Conservation (phyloP, 352 stramenopile species). For the Globisporangium sylvaticum region DNA sequence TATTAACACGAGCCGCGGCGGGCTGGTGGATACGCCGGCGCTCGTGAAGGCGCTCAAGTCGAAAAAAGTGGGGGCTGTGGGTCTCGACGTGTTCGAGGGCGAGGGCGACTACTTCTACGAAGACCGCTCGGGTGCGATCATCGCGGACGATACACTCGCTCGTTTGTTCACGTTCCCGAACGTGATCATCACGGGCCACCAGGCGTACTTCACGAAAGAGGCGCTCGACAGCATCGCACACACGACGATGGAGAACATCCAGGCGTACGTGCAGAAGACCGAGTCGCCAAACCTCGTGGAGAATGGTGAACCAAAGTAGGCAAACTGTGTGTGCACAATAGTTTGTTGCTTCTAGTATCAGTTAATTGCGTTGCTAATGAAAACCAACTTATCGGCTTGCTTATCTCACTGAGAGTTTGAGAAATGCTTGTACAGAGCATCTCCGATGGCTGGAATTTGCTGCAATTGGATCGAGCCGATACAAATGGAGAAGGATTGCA, state of each 20-base stretch:
- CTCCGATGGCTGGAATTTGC: slow-evolving; percentile 19
- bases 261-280: slow-evolving; percentile 31
- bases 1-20: slow-evolving; percentile 90
- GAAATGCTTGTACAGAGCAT: slow-evolving; percentile 20
- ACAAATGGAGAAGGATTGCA: slow-evolving; percentile 32
- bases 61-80: slow-evolving; percentile 69
- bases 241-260: slow-evolving; percentile 74
- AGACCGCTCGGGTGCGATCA: slow-evolving; percentile 61
- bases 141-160: slow-evolving; percentile 64
- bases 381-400: not conserved
- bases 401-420: not conserved
- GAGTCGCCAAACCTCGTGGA: slow-evolving; percentile 59
- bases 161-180: slow-evolving; percentile 83
- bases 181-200: slow-evolving; percentile 76
- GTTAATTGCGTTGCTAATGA: not conserved
- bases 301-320: slow-evolving; percentile 19
- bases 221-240: slow-evolving; percentile 66
- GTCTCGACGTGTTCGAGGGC: slow-evolving; percentile 88
- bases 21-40: slow-evolving; percentile 80
- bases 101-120: slow-evolving; percentile 79
- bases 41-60: slow-evolving; percentile 78
- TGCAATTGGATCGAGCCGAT: slow-evolving; percentile 19
- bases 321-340: not conserved
- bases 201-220: slow-evolving; percentile 81
- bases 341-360: not conserved